phyloP scores from a whole-genome alignment of 139 green algal genomes.

The Zygnema circumcarinatum region DNA sequence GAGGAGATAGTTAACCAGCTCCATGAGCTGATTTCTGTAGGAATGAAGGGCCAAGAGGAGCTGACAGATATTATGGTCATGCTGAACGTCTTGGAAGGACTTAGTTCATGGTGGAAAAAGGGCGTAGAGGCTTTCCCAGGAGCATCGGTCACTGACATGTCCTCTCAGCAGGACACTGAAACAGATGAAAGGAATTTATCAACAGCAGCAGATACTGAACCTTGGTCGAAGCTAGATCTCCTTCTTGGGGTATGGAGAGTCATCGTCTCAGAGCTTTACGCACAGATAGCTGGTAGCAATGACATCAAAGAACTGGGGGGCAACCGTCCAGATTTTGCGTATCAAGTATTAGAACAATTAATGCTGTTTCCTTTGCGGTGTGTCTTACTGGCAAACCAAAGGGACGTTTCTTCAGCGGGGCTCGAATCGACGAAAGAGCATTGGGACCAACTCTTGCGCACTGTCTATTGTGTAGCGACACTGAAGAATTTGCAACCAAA shows the following conservation, averaged over 20 bases:
- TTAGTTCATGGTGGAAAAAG: neutral
- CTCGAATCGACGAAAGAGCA: neutral
- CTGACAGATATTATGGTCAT: neutral
- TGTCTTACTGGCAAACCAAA: neutral
- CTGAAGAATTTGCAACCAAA: neutral
- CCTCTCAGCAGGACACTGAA: neutral
- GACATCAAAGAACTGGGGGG: neutral
- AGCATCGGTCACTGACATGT: neutral
- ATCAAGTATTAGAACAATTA: neutral
- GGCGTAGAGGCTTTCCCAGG: neutral
- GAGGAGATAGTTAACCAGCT: neutral
- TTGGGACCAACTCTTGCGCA: neutral
- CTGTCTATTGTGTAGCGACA: neutral
- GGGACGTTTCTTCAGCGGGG: neutral
- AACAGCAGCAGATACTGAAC: too few relatives aligned
- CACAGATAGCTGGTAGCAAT: neutral
- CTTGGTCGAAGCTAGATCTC: neutral
- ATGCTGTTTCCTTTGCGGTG: neutral
- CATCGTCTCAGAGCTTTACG: neutral
- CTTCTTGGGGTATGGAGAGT: neutral
- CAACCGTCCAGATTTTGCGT: neutral
- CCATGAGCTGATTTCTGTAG: neutral
- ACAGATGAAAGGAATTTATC: too few relatives aligned
- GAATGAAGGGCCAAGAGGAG: neutral
- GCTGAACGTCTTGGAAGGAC: neutral